Base-by-base conservation (phyloP, 2,329 filamentous ascomycete species). In the Diplodia mutila region DNA sequence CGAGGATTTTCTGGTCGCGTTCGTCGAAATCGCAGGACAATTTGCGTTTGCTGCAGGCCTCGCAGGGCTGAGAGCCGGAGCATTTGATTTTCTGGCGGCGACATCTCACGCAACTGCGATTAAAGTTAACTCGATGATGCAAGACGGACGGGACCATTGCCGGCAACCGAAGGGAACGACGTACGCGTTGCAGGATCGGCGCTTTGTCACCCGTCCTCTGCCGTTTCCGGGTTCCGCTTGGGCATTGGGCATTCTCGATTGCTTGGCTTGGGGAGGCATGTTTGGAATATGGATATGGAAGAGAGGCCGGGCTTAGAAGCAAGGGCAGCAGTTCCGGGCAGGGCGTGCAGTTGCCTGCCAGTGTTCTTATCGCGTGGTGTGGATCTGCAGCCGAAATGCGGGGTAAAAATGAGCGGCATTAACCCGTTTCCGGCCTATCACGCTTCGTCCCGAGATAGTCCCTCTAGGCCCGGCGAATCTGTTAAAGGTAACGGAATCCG, bases 61-160 rank as follows among this genome's bases (percentile, higher is more conserved):
- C 70, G 63, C 74, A 76, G 14, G 74, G 74, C 37, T 75, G 74
- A 61, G 75, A 73, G 16, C 74, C 74, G 0, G 74, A 76, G 57
- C 74, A 76, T 67, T 76, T 76, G 66, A 75, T 76, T 64, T 76
- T 76, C 51, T 75, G 74, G 57, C 73, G 67, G 49, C 74, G 71
- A 59, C 74, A 76, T 70, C 74, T 71, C 34, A 72, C 72, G 68
- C 74, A 76, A 29, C 74, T 70, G 49, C 23, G 5, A 16, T 52
- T 32, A 49, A 18, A 21, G 18, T 32, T 23, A 32, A 27, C 27
- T n/a, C n/a, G 27, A 49, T 51, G n/a, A 27, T 21, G 32, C 42
- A 52, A 29, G 29, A 29, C 29, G 29, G 29, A 29, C 29, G 29
- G 29, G 29, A 29, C 5, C 29, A 9, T 14, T 4, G 5, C 42